phyloP scores from a whole-genome alignment of 345 rosid species.

The Corymbia maculata region DNA sequence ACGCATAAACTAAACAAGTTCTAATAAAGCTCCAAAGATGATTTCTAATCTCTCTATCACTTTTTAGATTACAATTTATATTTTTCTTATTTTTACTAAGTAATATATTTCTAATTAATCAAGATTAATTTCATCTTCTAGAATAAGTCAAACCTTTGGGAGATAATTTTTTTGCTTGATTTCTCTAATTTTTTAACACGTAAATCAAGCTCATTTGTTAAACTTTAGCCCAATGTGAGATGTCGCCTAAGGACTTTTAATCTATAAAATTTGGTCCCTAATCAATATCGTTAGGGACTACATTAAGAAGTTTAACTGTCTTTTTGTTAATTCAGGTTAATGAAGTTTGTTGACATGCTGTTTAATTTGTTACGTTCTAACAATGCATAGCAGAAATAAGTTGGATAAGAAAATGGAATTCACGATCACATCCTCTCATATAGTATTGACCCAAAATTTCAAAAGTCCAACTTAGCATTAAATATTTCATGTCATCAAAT shows the following conservation, averaged over 20 bases:
- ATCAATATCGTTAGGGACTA: background rate
- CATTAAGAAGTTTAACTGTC: background rate
- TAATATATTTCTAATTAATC: background rate
- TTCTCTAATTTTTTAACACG: background rate
- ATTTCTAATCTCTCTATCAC: background rate
- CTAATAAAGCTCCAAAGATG: background rate
- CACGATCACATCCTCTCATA: background rate
- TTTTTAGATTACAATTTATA: background rate
- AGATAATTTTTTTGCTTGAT: background rate
- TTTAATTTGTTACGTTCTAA: background rate
- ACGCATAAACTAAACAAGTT: background rate
- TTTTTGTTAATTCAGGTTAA: background rate
- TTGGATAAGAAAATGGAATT: background rate
- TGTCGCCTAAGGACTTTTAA: background rate
- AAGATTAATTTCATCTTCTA: background rate
- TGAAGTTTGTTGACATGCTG: background rate
- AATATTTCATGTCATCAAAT: background rate
- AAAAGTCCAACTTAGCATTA: background rate
- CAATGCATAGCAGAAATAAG: background rate
- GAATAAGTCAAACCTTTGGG: background rate
- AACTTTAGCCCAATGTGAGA: background rate
- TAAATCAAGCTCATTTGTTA: background rate
- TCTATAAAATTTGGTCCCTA: rapidly evolving
- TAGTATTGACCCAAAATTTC: background rate
- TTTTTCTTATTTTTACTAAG: background rate